Conservation (phyloP, 2,329 filamentous ascomycete species). For the Microsporum canis region DNA sequence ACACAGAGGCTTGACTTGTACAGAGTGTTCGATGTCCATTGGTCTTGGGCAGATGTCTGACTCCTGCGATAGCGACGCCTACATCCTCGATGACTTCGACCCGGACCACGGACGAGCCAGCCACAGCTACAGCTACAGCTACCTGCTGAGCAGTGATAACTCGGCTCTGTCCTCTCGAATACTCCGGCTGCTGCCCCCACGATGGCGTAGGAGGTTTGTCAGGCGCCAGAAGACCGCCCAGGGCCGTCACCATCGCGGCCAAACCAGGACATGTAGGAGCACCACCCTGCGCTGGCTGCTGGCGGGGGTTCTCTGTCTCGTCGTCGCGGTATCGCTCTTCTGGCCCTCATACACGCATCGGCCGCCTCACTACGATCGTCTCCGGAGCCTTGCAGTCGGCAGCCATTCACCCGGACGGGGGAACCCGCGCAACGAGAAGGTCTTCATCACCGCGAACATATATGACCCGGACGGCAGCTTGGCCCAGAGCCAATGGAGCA, state of each 20-base stretch:
- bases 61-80: not conserved
- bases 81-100: not conserved
- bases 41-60: not conserved
- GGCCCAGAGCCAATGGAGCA: constrained; percentile 53
- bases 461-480: constrained; percentile 53
- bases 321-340: constrained; percentile 38
- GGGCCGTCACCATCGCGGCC: not conserved
- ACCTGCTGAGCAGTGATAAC: not conserved
- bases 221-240: not conserved
- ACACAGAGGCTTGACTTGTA: not conserved
- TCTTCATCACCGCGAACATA: constrained; percentile 64
- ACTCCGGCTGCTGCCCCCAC: not conserved
- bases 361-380: constrained; percentile 41
- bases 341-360: constrained; percentile 46
- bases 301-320: constrained; percentile 13
- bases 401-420: constrained; percentile 33
- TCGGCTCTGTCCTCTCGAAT: not conserved
- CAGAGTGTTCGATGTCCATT: not conserved
- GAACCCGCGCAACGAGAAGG: constrained; percentile 49
- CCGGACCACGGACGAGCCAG: not conserved
- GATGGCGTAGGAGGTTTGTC: not conserved
- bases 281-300: not conserved
- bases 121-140: not conserved
- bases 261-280: not conserved
- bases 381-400: constrained; percentile 23